Base-by-base conservation (phyloP, 2,329 filamentous ascomycete genomes). In the Epicoccum sorghinum region DNA sequence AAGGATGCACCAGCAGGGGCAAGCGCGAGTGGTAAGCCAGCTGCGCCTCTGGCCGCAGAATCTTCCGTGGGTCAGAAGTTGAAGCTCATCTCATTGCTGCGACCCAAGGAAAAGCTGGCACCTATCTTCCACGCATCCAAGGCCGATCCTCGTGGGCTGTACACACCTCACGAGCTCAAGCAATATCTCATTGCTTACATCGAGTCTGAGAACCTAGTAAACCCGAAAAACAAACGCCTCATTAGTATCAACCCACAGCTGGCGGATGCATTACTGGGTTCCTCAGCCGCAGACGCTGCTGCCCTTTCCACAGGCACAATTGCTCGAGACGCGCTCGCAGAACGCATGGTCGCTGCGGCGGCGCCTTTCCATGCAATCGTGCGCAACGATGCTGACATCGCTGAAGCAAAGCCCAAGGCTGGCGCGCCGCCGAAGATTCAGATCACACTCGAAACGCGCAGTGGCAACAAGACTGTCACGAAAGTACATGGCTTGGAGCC, bases 381-480 rank as follows among this genome's bases (percentile, higher is more conserved):
- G 3, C 78, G 79, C 18, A 79, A 80, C 48, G 70, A 76, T 23
- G 75, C 77, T 14, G 66, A 72, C 12, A 57, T 76, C 4, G 61
- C 68, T 7, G 71, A 75, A 18, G 66, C 72, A 6, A 89, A 88
- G 67, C 82, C 85, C 1, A 87, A 84, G 67, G 77, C 84, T 2
- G 87, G 87, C 1, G 69, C 80, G 1, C 76, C 84, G 5, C 86
- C 87, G 0, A 87, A 86, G 59, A 78, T 86, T 25, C 78, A 78
- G 13, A 80, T 89, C 44, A 79, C 78, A 0, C 74, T 89, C 7
- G 86, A 89, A 66, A 86, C 83, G 14, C 81, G 86, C n/a, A 83
- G 81, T 18, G 86, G 86, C 7, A 86, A 85, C 52, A 89, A 89
- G 72, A 85, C 82, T 2, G 84, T 86, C 2, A 89, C 86, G 3